A percentile compares a stretch with the other conserved stretches of the same genome.
Conservation (phyloP, 768 basidiomycete genomes). For the Pleurotus tuoliensis region DNA sequence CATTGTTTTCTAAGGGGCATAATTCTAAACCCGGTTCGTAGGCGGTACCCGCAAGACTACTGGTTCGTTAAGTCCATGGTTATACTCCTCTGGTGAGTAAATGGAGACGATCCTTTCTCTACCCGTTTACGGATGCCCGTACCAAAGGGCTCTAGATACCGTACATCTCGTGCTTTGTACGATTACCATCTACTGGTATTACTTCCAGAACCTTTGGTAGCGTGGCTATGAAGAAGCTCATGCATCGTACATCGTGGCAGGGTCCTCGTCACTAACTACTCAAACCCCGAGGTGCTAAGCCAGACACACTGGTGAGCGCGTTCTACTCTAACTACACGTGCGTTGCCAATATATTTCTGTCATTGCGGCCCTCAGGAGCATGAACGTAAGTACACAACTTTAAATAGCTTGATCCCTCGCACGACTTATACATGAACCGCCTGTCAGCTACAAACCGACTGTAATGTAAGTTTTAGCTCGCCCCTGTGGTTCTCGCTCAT, state of each 20-base stretch:
- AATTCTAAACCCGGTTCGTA: slow-evolving; percentile 8
- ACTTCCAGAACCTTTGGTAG: too few species aligned
- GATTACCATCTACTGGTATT: slow-evolving; percentile 42
- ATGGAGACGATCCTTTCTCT: too few species aligned
- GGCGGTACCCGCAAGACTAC: slow-evolving; percentile 38
- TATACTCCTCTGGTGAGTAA: slow-evolving; percentile 28
- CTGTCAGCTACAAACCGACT: slow-evolving; percentile 48
- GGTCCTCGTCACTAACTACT: slow-evolving; percentile 44
- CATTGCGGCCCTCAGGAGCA: slow-evolving; percentile 27
- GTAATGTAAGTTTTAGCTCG: slow-evolving; percentile 30
- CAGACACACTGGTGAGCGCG: slow-evolving; percentile 36
- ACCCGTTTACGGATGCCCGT: neutral
- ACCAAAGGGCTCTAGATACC: slow-evolving; percentile 36
- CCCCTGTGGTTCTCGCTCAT: neutral
- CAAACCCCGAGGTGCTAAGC: slow-evolving; percentile 30
- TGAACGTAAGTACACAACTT: slow-evolving; percentile 28
- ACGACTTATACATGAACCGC: slow-evolving; percentile 11
- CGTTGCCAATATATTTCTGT: neutral
- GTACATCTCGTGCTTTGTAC: slow-evolving; percentile 41
- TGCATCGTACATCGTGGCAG: slow-evolving; percentile 19
- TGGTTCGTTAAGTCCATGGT: slow-evolving; percentile 36
- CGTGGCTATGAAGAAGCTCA: too few species aligned
- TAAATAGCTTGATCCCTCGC: neutral
- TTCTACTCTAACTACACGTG: neutral
- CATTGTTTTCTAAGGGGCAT: neutral